A percentile compares a stretch with the other conserved stretches of the same genome.
Conservation (phyloP, 1,284 basidiomycete genomes). For the Cryptococcus depauperatus region DNA sequence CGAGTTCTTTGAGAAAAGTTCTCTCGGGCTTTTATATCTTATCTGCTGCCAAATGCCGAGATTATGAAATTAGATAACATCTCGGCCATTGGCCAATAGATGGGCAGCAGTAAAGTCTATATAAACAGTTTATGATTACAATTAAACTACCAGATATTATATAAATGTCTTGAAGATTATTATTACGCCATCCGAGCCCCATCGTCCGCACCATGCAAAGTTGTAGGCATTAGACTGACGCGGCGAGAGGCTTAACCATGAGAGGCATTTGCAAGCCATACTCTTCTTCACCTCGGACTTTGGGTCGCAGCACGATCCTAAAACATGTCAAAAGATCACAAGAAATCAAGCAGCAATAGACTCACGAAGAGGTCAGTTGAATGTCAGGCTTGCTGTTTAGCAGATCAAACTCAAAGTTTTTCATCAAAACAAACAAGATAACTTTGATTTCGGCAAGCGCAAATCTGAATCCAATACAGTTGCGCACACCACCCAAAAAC, state of each 20-base stretch:
- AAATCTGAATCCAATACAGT: conserved; percentile 65
- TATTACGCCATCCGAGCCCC: no score
- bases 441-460: conserved; percentile 60
- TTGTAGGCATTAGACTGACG: no score
- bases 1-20: no score
- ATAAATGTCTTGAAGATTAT: no score
- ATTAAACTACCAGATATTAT: no score
- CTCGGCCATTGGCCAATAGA: no score
- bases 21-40: no score
- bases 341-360: conserved; percentile 1
- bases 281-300: conserved; percentile 33
- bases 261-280: conserved; percentile 42
- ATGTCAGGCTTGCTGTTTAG: conserved; percentile 38
- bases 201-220: no score
- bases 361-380: conserved; percentile 32
- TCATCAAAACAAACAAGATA: conserved; percentile 53
- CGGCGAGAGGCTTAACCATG: conserved; percentile 30
- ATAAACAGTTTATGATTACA: no score
- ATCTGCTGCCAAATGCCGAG: no score
- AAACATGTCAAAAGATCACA: background rate
- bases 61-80: no score
- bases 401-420: conserved; percentile 53
- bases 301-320: conserved; percentile 42
- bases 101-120: no score
- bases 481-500: conserved; percentile 59